A percentile compares a stretch with the other conserved stretches of the same genome.
phyloP scores from a whole-genome alignment of 2,329 filamentous ascomycete species.

The Leptographium galeiforme region DNA sequence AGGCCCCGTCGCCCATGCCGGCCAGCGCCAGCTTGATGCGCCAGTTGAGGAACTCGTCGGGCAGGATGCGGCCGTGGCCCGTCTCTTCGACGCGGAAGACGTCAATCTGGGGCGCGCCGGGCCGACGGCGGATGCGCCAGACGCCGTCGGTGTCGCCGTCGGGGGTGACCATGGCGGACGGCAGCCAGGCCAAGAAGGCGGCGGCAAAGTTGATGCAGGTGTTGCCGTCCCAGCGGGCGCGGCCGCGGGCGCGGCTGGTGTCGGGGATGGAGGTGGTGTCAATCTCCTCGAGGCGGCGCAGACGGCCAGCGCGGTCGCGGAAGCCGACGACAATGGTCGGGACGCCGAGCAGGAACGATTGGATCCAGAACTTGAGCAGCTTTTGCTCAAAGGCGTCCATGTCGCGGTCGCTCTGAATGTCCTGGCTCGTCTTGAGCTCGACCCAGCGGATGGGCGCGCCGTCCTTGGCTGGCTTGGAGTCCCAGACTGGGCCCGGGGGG shows the following conservation, averaged over 20 bases:
- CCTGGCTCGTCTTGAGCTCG: constrained; percentile 81
- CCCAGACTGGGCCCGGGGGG: constrained; percentile 72
- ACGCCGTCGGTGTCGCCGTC: constrained; percentile 38
- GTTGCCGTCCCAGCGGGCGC: constrained; percentile 71
- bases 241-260: constrained; percentile 53
- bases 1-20: not conserved
- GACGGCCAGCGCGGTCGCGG: constrained; percentile 56
- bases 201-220: constrained; percentile 84
- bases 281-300: constrained; percentile 63
- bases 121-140: constrained; percentile 62
- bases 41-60: constrained; percentile 67
- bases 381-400: constrained; percentile 73
- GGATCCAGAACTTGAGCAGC: constrained; percentile 90
- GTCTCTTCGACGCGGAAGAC: constrained; percentile 60
- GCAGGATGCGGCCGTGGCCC: constrained; percentile 64
- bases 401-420: constrained; percentile 55
- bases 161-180: constrained; percentile 42
- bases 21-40: constrained; percentile 38
- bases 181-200: constrained; percentile 60
- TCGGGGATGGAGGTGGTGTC: constrained; percentile 68
- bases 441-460: constrained; percentile 76
- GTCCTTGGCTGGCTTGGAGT: constrained; percentile 55
- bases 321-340: constrained; percentile 88
- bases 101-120: constrained; percentile 53
- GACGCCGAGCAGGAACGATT: constrained; percentile 87